A percentile compares a stretch with the other conserved stretches of the same genome.
Conservation (phyloP, 2,329 filamentous ascomycete species). For the Penicillium sp. region DNA sequence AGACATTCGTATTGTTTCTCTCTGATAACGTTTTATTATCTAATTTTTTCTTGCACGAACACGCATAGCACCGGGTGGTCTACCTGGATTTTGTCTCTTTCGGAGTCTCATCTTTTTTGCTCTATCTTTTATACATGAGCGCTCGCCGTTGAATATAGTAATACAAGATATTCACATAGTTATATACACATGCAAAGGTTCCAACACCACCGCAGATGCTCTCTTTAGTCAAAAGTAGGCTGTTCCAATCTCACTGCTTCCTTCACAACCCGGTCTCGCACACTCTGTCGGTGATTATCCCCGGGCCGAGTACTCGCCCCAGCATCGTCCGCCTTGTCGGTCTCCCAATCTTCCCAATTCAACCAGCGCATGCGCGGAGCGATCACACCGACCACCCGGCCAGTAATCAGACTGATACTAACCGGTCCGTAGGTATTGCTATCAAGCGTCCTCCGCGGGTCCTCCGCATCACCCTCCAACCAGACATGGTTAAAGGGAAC, state of each 20-base stretch:
- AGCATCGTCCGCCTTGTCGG: slow-evolving; percentile 19
- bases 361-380: slow-evolving; percentile 54
- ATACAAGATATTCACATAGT: slow-evolving; percentile 16
- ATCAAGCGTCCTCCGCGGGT: slow-evolving; percentile 68
- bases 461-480: slow-evolving; percentile 83
- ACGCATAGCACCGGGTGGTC: slow-evolving; percentile 2
- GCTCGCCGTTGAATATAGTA: slow-evolving; percentile 10
- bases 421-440: slow-evolving; percentile 90
- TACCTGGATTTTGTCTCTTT: not conserved
- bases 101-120: not conserved
- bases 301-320: slow-evolving; percentile 16
- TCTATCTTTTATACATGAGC: not conserved
- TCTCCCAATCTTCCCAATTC: slow-evolving; percentile 41
- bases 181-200: not conserved
- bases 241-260: slow-evolving; percentile 38
- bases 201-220: not conserved
- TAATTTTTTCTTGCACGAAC: slow-evolving; percentile 2
- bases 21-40: slow-evolving; percentile 4
- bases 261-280: slow-evolving; percentile 38
- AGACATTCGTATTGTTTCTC: slow-evolving; percentile 49
- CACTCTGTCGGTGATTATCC: slow-evolving; percentile 33
- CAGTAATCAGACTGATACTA: slow-evolving; percentile 70
- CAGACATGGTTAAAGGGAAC: slow-evolving; percentile 86
- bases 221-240: not conserved
- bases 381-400: slow-evolving; percentile 69